A percentile compares a stretch with the other conserved stretches of the same genome.
Conservation (phyloP, 192 early-diverging fungal genomes). For the Linderina pennispora region DNA sequence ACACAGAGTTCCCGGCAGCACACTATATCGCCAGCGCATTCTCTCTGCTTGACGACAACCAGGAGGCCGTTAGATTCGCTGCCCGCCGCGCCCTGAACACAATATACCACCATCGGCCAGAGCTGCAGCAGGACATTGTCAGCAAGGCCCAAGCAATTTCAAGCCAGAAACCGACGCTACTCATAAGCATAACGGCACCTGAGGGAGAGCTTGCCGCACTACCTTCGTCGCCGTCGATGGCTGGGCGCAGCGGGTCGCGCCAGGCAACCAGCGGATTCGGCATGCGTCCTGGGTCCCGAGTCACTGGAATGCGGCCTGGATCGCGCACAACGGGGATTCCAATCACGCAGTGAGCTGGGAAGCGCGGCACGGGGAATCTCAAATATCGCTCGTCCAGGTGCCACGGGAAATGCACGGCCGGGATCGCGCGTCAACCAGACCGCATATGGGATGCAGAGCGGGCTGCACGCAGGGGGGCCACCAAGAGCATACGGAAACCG, state of each 20-base stretch:
- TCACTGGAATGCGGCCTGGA: constrained; percentile 13
- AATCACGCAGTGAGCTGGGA: background rate
- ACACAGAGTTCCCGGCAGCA: constrained; percentile 24
- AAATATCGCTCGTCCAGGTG: no score
- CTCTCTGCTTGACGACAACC: constrained; percentile 38
- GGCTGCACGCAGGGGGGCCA: no score
- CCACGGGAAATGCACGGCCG: no score
- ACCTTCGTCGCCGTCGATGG: constrained; percentile 33
- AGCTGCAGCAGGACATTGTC: constrained; percentile 37
- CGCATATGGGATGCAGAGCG: constrained; percentile 9
- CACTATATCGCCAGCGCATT: constrained; percentile 26
- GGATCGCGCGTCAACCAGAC: no score
- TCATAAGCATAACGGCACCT: constrained; percentile 37
- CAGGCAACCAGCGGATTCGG: constrained; percentile 10
- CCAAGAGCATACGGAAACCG: no score
- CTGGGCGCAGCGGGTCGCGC: constrained; percentile 37
- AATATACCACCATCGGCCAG: constrained; percentile 35
- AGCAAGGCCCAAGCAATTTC: constrained; percentile 11
- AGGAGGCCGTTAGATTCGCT: constrained; percentile 43
- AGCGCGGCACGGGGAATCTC: no score
- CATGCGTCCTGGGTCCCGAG: background rate
- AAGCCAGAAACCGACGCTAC: constrained; percentile 18
- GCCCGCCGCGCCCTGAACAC: constrained; percentile 39
- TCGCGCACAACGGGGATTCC: constrained; percentile 3
- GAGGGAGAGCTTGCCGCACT: constrained; percentile 25